Evolutionary conservation across 2,329 filamentous ascomycete species (phyloP).

Genomic region (Teratosphaeria gauchensis): DNA sequence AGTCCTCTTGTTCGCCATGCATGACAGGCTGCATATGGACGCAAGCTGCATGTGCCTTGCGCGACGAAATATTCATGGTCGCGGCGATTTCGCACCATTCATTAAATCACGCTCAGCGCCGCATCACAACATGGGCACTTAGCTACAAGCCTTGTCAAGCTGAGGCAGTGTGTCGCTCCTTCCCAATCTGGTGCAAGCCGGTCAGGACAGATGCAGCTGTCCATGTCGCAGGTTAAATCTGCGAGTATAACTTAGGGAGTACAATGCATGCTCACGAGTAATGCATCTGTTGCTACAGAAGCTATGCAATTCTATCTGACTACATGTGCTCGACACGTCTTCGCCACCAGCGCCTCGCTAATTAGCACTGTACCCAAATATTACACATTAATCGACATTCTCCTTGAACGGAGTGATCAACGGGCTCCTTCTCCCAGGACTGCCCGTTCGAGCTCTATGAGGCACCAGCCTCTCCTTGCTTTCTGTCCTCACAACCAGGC

Average conservation of each 20-base stretch:
- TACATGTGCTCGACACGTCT: not conserved
- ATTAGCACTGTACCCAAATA: not conserved
- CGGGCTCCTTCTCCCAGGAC: conserved; percentile 39
- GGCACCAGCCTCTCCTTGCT: conserved; percentile 66
- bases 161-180: not conserved
- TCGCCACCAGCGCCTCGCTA: conserved; percentile 5
- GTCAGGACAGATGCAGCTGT: not conserved
- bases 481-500: conserved; percentile 72
- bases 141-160: not conserved
- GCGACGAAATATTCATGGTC: too few relatives aligned
- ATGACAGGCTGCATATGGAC: not conserved
- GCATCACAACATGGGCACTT: not conserved
- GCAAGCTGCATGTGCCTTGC: too few relatives aligned
- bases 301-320: not conserved
- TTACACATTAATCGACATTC: conserved; percentile 22
- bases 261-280: not conserved
- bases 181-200: not conserved
- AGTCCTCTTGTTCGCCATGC: not conserved
- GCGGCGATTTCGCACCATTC: not conserved
- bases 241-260: not conserved
- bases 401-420: conserved; percentile 27
- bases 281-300: not conserved
- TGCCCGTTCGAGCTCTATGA: conserved; percentile 37
- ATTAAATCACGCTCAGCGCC: not conserved
- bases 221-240: not conserved